Evolutionary conservation across 2,329 filamentous ascomycete species (phyloP).

Genomic region (Pyricularia sp.): DNA sequence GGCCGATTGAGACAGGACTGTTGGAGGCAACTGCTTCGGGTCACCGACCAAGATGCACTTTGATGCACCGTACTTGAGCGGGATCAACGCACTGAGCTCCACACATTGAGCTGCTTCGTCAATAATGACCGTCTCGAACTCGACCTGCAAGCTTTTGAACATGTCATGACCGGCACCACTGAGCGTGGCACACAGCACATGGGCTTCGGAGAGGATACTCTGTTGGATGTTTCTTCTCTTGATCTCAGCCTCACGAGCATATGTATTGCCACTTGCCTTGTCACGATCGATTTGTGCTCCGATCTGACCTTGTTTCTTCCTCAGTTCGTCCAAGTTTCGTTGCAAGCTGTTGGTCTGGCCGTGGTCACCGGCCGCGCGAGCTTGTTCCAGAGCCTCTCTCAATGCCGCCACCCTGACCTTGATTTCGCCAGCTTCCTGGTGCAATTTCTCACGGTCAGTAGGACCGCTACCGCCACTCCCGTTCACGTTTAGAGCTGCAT

Average conservation of each 20-base stretch:
- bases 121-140: slow-evolving; percentile 97
- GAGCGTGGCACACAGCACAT: slow-evolving; percentile 90
- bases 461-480: slow-evolving; percentile 31
- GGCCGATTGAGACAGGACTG: slow-evolving; percentile 88
- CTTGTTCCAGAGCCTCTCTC: slow-evolving; percentile 62
- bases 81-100: slow-evolving; percentile 91
- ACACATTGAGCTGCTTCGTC: slow-evolving; percentile 98
- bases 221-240: slow-evolving; percentile 79
- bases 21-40: slow-evolving; percentile 93
- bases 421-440: slow-evolving; percentile 57
- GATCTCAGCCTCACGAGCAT: slow-evolving; percentile 76
- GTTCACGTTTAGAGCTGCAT: slow-evolving; percentile 17
- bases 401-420: slow-evolving; percentile 66
- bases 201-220: slow-evolving; percentile 79
- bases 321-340: slow-evolving; percentile 68
- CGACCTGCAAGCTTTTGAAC: slow-evolving; percentile 87
- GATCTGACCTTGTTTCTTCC: slow-evolving; percentile 59
- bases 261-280: slow-evolving; percentile 76
- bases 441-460: slow-evolving; percentile 47
- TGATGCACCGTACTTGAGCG: slow-evolving; percentile 91
- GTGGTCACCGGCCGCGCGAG: slow-evolving; percentile 35
- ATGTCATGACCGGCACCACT: slow-evolving; percentile 96
- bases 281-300: slow-evolving; percentile 78
- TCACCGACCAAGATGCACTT: slow-evolving; percentile 97
- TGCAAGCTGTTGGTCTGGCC: slow-evolving; percentile 47